Percentiles rank a stretch among this genome's conserved stretches.
phyloP scores from a whole-genome alignment of 2,329 filamentous ascomycete species.

The Trichoderma sp. region DNA sequence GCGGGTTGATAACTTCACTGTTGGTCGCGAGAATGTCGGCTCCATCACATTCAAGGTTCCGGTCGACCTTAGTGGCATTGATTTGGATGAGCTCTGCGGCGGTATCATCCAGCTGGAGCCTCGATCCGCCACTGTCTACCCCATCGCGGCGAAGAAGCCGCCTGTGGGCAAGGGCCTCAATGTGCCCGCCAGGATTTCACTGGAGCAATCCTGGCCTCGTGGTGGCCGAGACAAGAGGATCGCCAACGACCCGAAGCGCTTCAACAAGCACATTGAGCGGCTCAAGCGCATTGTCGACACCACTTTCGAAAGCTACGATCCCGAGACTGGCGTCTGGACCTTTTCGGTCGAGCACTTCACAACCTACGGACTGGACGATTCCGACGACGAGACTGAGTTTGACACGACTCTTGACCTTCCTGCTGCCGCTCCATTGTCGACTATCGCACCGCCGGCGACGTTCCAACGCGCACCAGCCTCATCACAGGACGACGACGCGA shows the following conservation, averaged over 20 bases:
- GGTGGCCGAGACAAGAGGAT: conserved; percentile 58
- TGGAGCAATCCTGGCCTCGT: conserved; percentile 93
- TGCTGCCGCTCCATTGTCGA: conserved; percentile 23
- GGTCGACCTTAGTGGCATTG: conserved; percentile 79
- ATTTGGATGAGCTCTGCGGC: conserved; percentile 77
- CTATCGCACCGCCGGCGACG: conserved; percentile 29
- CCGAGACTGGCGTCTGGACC: conserved; percentile 79
- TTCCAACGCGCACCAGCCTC: conserved; percentile 32
- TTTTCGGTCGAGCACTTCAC: conserved; percentile 97
- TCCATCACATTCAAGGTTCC: conserved; percentile 77
- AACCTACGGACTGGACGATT: conserved; percentile 85
- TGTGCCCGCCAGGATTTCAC: conserved; percentile 81
- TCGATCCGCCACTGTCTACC: conserved; percentile 87
- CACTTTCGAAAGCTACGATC: conserved; percentile 78
- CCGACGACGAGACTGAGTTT: conserved; percentile 69
- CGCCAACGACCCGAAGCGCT: conserved; percentile 60
- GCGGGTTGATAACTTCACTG: conserved; percentile 72
- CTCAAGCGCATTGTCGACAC: conserved; percentile 80
- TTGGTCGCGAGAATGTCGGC: conserved; percentile 82
- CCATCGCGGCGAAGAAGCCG: conserved; percentile 74
- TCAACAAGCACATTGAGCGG: conserved; percentile 80
- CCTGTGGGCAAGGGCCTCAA: conserved; percentile 86
- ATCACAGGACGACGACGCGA: conserved; percentile 53
- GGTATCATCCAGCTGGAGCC: conserved; percentile 74
- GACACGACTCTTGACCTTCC: conserved; percentile 42